phyloP scores from a whole-genome alignment of 2,329 filamentous ascomycete genomes.

The Epichloe uncinata region DNA sequence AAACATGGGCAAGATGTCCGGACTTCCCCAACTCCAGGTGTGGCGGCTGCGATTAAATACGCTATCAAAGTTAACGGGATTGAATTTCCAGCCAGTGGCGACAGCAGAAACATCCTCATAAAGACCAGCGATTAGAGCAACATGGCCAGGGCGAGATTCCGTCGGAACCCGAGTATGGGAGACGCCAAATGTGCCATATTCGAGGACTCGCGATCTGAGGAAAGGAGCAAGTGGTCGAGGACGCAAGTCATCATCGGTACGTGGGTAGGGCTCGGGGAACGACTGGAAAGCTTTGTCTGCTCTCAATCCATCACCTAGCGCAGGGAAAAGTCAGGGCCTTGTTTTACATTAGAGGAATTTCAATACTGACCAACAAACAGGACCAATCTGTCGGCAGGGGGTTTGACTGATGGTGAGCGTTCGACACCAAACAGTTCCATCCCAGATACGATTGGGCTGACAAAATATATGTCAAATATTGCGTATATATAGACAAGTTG shows the following conservation, averaged over 20 bases:
- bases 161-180: constrained; percentile 95
- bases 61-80: constrained; percentile 96
- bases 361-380: constrained; percentile 66
- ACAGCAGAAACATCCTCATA: constrained; percentile 98
- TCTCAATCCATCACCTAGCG: constrained; percentile 70
- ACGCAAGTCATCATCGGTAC: constrained; percentile 49
- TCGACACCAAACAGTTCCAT: constrained; percentile 74
- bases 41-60: constrained; percentile 95
- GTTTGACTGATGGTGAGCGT: constrained; percentile 40
- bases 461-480: constrained; percentile 98
- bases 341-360: not conserved
- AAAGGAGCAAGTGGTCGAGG: constrained; percentile 81
- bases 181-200: constrained; percentile 89
- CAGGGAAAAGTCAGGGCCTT: not conserved
- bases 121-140: constrained; percentile 87
- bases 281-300: constrained; percentile 97
- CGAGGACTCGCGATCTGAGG: constrained; percentile 74
- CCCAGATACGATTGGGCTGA: constrained; percentile 90
- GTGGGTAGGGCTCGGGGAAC: constrained; percentile 72
- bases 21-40: constrained; percentile 98
- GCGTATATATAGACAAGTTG: constrained; percentile 89
- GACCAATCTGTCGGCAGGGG: constrained; percentile 86
- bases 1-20: constrained; percentile 96
- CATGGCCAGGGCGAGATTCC: constrained; percentile 90
- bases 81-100: constrained; percentile 95